Evolutionary conservation across 1,284 basidiomycete genomes (phyloP).

Genomic region (Cryptococcus sp.): DNA sequence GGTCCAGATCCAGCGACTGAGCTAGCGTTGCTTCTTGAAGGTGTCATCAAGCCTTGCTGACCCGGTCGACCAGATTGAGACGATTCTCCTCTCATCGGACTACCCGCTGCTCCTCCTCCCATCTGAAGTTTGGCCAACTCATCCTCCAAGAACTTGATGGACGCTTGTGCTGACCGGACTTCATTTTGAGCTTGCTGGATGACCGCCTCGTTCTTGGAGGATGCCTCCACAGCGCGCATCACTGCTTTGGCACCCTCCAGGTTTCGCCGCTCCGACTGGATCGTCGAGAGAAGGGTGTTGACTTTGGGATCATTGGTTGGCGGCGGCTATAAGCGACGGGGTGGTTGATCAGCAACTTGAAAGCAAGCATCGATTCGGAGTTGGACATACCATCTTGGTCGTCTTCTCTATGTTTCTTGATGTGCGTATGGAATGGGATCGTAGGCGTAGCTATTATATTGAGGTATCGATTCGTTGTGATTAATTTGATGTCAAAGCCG

Average conservation of each 20-base stretch:
- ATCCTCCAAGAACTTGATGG: slow-evolving; percentile 52
- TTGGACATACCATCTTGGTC: background rate
- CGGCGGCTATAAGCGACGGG: slow-evolving; percentile 15
- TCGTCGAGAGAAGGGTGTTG: slow-evolving; percentile 45
- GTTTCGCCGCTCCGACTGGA: slow-evolving; percentile 50
- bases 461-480: no score
- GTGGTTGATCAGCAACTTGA: background rate
- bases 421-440: no score
- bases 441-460: no score
- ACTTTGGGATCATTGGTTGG: slow-evolving; percentile 45
- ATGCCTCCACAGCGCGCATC: slow-evolving; percentile 52
- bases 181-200: slow-evolving; percentile 54
- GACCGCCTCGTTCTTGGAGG: slow-evolving; percentile 51
- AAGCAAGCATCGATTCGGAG: background rate
- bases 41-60: slow-evolving; percentile 20
- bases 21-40: slow-evolving; percentile 17
- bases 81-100: slow-evolving; percentile 19
- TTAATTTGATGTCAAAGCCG: no score
- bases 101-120: slow-evolving; percentile 15
- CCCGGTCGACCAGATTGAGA: slow-evolving; percentile 8
- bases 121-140: slow-evolving; percentile 49
- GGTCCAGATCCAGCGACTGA: slow-evolving; percentile 4
- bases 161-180: slow-evolving; percentile 49
- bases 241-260: slow-evolving; percentile 53
- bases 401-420: no score